A percentile compares a stretch with the other conserved stretches of the same genome.
Evolutionary conservation across 306 rosid species (phyloP).

Genomic region (Arachis stenosperma): DNA sequence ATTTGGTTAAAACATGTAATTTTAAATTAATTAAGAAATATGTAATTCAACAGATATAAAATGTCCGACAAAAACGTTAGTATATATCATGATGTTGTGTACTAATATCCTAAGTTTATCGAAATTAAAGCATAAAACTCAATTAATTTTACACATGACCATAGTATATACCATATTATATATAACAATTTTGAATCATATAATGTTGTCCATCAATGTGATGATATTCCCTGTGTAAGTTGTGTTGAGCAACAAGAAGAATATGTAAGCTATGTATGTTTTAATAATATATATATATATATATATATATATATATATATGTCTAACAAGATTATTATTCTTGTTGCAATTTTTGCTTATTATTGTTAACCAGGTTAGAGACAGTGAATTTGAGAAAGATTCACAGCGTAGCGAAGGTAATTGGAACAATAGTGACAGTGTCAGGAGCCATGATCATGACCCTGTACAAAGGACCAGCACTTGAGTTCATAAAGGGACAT

Average conservation of each 20-base stretch:
- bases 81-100: too few relatives aligned
- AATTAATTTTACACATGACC: too few relatives aligned
- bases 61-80: too few relatives aligned
- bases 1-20: too few relatives aligned
- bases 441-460: slow-evolving; percentile 98
- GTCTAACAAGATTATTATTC: too few relatives aligned
- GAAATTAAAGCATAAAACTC: too few relatives aligned
- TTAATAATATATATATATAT: too few relatives aligned
- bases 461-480: slow-evolving; percentile 78
- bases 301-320: too few relatives aligned
- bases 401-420: slow-evolving; percentile 76
- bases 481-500: slow-evolving; percentile 55
- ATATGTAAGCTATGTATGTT: background rate
- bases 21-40: too few relatives aligned
- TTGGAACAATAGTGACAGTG: slow-evolving; percentile 77
- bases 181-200: background rate
- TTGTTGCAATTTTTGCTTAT: too few relatives aligned
- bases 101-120: too few relatives aligned
- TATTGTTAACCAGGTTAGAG: slow-evolving; percentile 64
- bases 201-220: background rate
- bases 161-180: background rate
- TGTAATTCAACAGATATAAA: too few relatives aligned
- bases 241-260: background rate
- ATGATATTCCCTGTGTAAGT: background rate
- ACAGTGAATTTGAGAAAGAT: slow-evolving; percentile 71